Evolutionary conservation across 1,139 yeast genomes (phyloP), one percentile per base, ranked within the genome.

Genomic region (Taiozyma onychis): DNA sequence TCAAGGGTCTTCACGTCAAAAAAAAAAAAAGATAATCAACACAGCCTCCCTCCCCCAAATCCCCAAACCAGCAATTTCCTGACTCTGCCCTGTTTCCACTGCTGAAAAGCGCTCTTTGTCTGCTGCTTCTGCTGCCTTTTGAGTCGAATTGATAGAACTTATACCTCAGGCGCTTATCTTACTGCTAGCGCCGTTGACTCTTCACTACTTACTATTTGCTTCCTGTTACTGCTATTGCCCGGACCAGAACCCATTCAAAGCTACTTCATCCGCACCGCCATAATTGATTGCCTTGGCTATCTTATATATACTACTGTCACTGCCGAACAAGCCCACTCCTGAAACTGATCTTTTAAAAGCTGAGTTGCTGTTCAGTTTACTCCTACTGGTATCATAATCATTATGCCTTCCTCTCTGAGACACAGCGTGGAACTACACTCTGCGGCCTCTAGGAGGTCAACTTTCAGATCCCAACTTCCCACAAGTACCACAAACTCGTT

Each of bases 391-490:
- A 21, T 6, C 28, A 24, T 3, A 13, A 39, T 9, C 30, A 39
- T 13, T 3, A 39, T 39, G 43, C 43, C 43, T 22, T 22, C 28
- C 11, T 22, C 43, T 6, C 16, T 39, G 28, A 39, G 43, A 22
- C 27, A 39, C 5, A 39, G 43, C 24, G 28, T 24, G 28, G 43
- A 39, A 18, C 28, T 39, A 22, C n/a, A 6, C 43, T 18, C 27
- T 11, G 18, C 22, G 4, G 48, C 56, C 6, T 34, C 48, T 10
- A 45, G 47, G 24, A 49, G 51, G 24, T 21, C 45, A 14, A 41
- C 44, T 24, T 24, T 39, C 16, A 39, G 18, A 24, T 39, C 43
- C 11, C 13, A 24, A 24, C 21, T 10, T 24, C 6, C 43, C 18
- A 22, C 10, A 21, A 32, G 16, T 14, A 41, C 48, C 10, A 21